phyloP scores from a whole-genome alignment of 768 basidiomycete genomes.

The Psilocybe subaeruginosa region DNA sequence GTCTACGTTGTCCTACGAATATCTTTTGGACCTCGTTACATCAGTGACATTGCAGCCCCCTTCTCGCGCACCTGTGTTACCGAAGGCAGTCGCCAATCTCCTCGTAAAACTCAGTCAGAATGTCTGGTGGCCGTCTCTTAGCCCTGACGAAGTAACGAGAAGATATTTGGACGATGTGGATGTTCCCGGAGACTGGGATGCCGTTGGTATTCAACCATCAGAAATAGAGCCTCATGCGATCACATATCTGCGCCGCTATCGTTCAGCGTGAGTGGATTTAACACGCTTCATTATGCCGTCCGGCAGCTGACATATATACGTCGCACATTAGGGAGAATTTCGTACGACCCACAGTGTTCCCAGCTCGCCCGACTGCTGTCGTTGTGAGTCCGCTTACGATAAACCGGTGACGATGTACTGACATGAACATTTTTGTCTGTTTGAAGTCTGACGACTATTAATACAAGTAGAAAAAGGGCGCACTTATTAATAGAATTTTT shows the following conservation, averaged over 20 bases:
- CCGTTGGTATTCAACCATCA: slow-evolving; percentile 78
- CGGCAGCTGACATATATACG: slow-evolving; percentile 15
- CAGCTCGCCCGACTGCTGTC: slow-evolving; percentile 43
- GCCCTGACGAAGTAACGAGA: slow-evolving; percentile 89
- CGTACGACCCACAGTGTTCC: slow-evolving; percentile 68
- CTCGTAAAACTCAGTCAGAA: slow-evolving; percentile 65
- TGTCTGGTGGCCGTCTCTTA: slow-evolving; percentile 91
- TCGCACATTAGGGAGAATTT: slow-evolving; percentile 56
- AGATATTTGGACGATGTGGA: slow-evolving; percentile 84
- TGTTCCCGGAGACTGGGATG: slow-evolving; percentile 79
- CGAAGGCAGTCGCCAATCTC: slow-evolving; percentile 68
- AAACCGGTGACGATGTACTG: slow-evolving; percentile 11
- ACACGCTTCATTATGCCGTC: not conserved
- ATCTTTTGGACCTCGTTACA: slow-evolving; percentile 76
- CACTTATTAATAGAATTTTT: slow-evolving; percentile 27
- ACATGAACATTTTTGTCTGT: slow-evolving; percentile 7
- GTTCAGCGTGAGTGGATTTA: slow-evolving; percentile 72
- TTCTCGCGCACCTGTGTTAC: slow-evolving; percentile 73
- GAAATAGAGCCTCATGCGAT: slow-evolving; percentile 88
- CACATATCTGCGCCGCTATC: slow-evolving; percentile 86
- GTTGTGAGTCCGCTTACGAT: slow-evolving; percentile 31
- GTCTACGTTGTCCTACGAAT: slow-evolving; percentile 80
- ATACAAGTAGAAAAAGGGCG: slow-evolving; percentile 12
- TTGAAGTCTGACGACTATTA: slow-evolving; percentile 31
- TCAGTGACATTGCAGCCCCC: slow-evolving; percentile 79